Conservation (phyloP, 2,329 filamentous ascomycete species). For the Talaromyces sp. region DNA sequence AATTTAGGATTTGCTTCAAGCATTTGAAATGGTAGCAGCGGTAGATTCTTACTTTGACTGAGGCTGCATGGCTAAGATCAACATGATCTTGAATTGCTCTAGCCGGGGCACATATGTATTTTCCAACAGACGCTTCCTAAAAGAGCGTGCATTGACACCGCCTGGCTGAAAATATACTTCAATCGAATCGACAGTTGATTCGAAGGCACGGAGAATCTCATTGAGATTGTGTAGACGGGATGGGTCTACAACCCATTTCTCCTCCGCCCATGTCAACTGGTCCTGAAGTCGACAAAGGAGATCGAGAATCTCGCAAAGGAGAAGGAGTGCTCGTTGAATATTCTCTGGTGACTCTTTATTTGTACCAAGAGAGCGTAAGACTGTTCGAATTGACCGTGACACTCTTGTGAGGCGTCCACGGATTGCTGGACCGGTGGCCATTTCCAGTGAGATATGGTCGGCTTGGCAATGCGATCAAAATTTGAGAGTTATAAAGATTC, state of each 20-base stretch:
- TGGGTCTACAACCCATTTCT: conserved; percentile 26
- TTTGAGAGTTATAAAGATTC: background rate
- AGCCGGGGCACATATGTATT: conserved; percentile 29
- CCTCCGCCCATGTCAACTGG: conserved; percentile 24
- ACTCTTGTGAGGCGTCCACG: conserved; percentile 19
- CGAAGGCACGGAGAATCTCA: conserved; percentile 28
- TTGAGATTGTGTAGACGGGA: conserved; percentile 22
- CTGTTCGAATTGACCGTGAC: conserved; percentile 21
- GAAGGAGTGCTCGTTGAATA: conserved; percentile 21
- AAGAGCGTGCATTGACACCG: conserved; percentile 29
- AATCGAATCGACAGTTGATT: conserved; percentile 26
- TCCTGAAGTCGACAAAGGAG: conserved; percentile 28
- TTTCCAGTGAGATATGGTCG: conserved; percentile 1
- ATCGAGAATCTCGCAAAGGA: conserved; percentile 29
- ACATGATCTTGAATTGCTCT: conserved; percentile 34
- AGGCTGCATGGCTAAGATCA: conserved; percentile 31
- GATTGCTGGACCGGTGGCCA: conserved; percentile 15
- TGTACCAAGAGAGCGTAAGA: conserved; percentile 25
- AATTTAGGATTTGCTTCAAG: background rate
- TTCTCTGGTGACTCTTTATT: conserved; percentile 30
- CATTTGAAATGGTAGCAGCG: background rate
- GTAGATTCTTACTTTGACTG: conserved; percentile 21
- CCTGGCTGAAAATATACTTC: conserved; percentile 37
- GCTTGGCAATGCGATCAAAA: conserved; percentile 1
- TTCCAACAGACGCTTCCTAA: conserved; percentile 31